Evolutionary conservation across 768 basidiomycete species (phyloP), one percentile per base, ranked within the genome.

Genomic region (Butyriboletus loyo): DNA sequence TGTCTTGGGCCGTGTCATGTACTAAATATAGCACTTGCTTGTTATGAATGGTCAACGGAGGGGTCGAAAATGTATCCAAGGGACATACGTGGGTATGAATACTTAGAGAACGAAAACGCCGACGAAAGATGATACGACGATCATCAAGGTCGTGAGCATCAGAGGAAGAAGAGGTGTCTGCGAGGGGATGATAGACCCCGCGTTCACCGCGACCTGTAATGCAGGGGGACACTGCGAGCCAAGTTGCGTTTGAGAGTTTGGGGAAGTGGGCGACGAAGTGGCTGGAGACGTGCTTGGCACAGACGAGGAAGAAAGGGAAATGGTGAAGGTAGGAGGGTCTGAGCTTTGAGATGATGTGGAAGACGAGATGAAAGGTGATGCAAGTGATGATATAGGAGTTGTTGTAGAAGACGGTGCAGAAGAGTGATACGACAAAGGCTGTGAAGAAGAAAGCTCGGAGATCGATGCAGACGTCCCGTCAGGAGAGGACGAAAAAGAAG

Each of bases 71-170:
- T 17, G 32, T 13, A 36, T 44, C 25, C n/a, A 42, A 9, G 14
- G n/a, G 13, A n/a, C n/a, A 45, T 39, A 19, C 21, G 27, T 43
- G 17, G 1, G 49, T 14, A 10, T n/a, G 25, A 27, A 31, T 19
- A 43, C 14, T 66, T 56, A 72, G 31, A 68, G 48, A 17, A 69
- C 35, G 25, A 67, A 34, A 25, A 61, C 50, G 2, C 70, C 66
- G 37, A 69, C 27, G 3, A 58, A 60, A 14, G 66, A 66, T 6
- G 63, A 61, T 17, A 65, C 17, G 28, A 65, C 46, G 32, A 69
- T 48, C 46, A 60, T 64, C 54, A 66, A 66, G 48, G 66, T 32
- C 47, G 63, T 55, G 47, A 66, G 32, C 19, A 61, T 31, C n/a
- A 66, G 5, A 39, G 57, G 46, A n/a, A 58, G 21, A 32, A 58